Evolutionary conservation across 352 stramenopile genomes (phyloP).

Genomic region (Globisporangium camurandrum): DNA sequence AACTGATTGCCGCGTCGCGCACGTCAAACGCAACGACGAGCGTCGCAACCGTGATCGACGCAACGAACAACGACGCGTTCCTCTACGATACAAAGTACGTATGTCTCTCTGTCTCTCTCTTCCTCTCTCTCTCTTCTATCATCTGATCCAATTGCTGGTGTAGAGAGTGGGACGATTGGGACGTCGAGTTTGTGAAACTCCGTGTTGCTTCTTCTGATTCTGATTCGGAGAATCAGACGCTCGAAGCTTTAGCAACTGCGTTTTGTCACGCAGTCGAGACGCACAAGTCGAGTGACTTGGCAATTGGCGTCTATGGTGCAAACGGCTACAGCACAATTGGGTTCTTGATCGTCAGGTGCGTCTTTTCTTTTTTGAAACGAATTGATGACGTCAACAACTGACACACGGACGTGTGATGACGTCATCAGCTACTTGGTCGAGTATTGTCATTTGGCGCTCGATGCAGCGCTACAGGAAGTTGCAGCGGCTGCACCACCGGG

Average conservation of each 20-base stretch:
- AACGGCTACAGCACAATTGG: constrained; percentile 67
- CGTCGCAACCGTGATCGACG: constrained; percentile 74
- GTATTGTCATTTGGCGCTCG: constrained; percentile 45
- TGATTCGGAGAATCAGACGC: constrained; percentile 29
- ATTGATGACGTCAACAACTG: no score
- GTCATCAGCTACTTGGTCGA: constrained; percentile 76
- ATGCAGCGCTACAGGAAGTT: constrained; percentile 63
- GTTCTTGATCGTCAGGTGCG: constrained; percentile 66
- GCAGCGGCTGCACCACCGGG: constrained; percentile 39
- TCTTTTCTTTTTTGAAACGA: no score
- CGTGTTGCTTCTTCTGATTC: no score
- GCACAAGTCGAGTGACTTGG: constrained; percentile 70
- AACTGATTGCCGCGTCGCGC: constrained; percentile 56
- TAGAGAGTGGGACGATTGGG: constrained; percentile 86
- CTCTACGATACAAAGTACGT: constrained; percentile 71
- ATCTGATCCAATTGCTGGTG: neutral
- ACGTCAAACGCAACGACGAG: constrained; percentile 48
- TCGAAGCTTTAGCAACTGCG: constrained; percentile 42
- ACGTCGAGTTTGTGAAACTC: constrained; percentile 79
- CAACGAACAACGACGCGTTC: constrained; percentile 57
- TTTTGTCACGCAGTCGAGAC: constrained; percentile 55
- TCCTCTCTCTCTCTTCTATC: neutral
- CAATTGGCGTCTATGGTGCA: constrained; percentile 62
- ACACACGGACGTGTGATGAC: no score
- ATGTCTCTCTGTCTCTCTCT: neutral